phyloP scores from a whole-genome alignment of 768 basidiomycete genomes.

The Lentinus tigrinus region DNA sequence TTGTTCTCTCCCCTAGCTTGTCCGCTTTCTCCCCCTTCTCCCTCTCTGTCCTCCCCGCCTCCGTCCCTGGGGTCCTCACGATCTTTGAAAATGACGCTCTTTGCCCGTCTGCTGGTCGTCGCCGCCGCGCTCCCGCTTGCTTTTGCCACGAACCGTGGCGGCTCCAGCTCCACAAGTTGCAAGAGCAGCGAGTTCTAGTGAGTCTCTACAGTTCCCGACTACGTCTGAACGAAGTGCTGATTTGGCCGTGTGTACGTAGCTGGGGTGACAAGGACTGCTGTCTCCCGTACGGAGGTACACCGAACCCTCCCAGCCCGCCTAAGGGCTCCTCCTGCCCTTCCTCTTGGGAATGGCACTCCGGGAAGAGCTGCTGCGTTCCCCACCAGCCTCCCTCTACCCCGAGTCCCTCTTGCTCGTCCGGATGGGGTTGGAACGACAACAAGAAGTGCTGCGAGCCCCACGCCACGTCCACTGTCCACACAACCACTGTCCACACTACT shows the following conservation, averaged over 20 bases:
- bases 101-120: constrained; percentile 34
- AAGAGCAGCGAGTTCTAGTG: constrained; percentile 27
- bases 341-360: constrained; percentile 47
- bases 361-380: constrained; percentile 54
- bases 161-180: constrained; percentile 26
- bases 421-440: constrained; percentile 40
- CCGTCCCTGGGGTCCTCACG: constrained; percentile 27
- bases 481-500: constrained; percentile 23
- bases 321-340: constrained; percentile 46
- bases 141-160: constrained; percentile 25
- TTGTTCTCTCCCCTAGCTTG: constrained; percentile 14
- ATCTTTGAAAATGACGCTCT: constrained; percentile 36
- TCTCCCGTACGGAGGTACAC: constrained; percentile 42
- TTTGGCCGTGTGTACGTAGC: constrained; percentile 18
- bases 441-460: constrained; percentile 38
- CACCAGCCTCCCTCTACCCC: constrained; percentile 37
- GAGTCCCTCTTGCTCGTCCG: constrained; percentile 36
- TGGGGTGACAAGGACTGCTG: constrained; percentile 39
- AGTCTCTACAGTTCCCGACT: not conserved
- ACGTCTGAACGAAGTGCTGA: not conserved
- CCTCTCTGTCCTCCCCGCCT: constrained; percentile 19
- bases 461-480: constrained; percentile 26
- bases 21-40: constrained; percentile 21
- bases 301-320: constrained; percentile 43
- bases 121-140: constrained; percentile 34